A percentile compares a stretch with the other conserved stretches of the same genome.
Conservation (phyloP, 2,329 filamentous ascomycete species). For the Ramularia endophylla region DNA sequence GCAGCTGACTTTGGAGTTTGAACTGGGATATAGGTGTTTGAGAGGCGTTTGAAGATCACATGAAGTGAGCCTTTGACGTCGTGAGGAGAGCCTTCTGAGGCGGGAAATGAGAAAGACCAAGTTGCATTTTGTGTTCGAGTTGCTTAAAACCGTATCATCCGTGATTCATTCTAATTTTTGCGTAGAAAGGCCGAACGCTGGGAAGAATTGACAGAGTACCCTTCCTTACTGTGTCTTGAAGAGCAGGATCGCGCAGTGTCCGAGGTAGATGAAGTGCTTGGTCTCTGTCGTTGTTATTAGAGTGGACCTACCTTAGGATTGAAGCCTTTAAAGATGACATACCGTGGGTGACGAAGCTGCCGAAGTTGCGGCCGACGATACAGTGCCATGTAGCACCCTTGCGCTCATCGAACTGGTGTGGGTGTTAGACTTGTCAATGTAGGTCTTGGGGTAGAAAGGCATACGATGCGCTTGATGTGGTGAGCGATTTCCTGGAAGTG, state of each 20-base stretch:
- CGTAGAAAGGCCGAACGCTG: conserved; percentile 3
- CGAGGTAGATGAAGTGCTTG: conserved; percentile 99
- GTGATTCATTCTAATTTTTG: neutral
- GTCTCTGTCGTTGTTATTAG: conserved; percentile 61
- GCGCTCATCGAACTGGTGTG: conserved; percentile 80
- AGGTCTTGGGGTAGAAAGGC: neutral
- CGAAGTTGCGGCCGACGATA: conserved; percentile 97
- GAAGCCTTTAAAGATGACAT: conserved; percentile 29
- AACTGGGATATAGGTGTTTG: no score
- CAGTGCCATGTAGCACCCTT: conserved; percentile 99
- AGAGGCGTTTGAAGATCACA: no score
- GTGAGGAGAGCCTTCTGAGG: no score
- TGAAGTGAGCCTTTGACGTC: no score
- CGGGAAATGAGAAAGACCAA: neutral
- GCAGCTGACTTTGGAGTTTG: no score
- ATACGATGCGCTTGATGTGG: conserved; percentile 88
- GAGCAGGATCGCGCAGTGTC: conserved; percentile 93
- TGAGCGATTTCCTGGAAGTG: conserved; percentile 76
- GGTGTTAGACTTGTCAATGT: conserved; percentile 5
- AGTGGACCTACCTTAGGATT: neutral
- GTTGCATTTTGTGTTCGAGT: conserved; percentile 1
- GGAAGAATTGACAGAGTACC: neutral
- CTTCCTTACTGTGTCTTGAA: conserved; percentile 88
- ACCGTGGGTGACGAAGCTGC: conserved; percentile 98
- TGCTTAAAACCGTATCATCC: neutral